Base-by-base conservation (phyloP, 2,329 filamentous ascomycete species). In the Penicillium janthinellum region DNA sequence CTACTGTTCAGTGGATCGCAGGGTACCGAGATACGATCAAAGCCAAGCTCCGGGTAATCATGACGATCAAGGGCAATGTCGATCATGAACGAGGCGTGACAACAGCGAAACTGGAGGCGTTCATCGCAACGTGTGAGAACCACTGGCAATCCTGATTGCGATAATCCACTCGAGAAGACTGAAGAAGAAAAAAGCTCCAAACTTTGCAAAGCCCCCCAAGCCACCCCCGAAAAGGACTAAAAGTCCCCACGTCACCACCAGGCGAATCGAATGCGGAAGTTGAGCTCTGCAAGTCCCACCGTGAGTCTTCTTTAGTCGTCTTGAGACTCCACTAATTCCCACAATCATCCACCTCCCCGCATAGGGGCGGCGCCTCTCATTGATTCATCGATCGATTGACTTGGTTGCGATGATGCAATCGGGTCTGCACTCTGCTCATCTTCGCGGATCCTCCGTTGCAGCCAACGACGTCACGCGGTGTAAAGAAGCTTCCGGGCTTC, bases 381-480 rank as follows among this genome's bases (percentile, higher is more conserved):
- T 65, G 61, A 65, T 65, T 65, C 63, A 65, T 65, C 50, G 50
- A 15, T 54, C 57, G 57, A 65, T 61, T 49, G 54, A 56, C 51
- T 58, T 45, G 45, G 39, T 2, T 37, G n/a, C 38, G 60, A 68
- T 68, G 66, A 68, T 68, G 66, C 65, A 68, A 68, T 68, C 58
- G 47, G 56, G 51, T 49, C 38, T 31, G 7, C 42, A 22, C 34
- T 41, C 45, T 20, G 15, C 17, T 47, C 28, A 14, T 31, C 54
- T 63, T 60, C 64, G 57, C 61, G 64, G 66, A 64, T 66, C 64
- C 56, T 59, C 52, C 63, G 58, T 66, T 67, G 62, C 62, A 67
- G 67, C 66, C 63, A 63, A 71, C 71, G 68, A 73, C 71, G 71
- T 74, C 72, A 74, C 68, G 59, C 61, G 62, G 59, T 54, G 54